Conservation (phyloP, 495 filamentous ascomycete genomes). For the Podospora bellae-mahoneyi region DNA sequence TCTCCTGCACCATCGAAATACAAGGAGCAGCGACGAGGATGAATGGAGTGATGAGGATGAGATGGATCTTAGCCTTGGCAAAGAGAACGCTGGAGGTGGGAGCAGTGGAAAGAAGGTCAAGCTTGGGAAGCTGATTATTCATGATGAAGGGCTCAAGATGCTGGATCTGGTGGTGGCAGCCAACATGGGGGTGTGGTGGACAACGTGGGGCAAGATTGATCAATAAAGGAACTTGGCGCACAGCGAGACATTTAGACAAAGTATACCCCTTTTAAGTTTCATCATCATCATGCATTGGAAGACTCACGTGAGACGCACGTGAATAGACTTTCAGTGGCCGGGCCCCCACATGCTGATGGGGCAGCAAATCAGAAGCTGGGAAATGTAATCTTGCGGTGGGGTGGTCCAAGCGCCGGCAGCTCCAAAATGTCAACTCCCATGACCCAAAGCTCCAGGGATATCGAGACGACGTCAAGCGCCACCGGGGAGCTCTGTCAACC, state of each 20-base stretch:
- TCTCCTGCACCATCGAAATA: constrained; percentile 23
- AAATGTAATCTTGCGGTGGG: constrained; percentile 34
- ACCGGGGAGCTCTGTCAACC: constrained; percentile 22
- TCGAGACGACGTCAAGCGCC: constrained; percentile 28
- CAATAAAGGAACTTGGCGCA: neutral
- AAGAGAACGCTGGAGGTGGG: constrained; percentile 75
- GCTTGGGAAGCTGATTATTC: constrained; percentile 86
- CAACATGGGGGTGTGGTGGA: constrained; percentile 92
- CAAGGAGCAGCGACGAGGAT: constrained; percentile 32
- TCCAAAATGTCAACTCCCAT: constrained; percentile 24
- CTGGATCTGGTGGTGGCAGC: constrained; percentile 87
- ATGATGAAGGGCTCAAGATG: constrained; percentile 93
- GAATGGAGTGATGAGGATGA: constrained; percentile 30
- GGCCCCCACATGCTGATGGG: neutral
- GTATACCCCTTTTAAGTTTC: constrained; percentile 1
- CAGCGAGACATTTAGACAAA: neutral
- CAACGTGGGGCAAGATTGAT: constrained; percentile 65
- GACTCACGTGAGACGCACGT: neutral
- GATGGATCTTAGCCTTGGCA: constrained; percentile 69
- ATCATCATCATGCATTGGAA: neutral
- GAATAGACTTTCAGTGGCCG: neutral
- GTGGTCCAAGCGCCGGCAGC: constrained; percentile 12
- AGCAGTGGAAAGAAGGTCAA: constrained; percentile 82
- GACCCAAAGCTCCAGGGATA: constrained; percentile 21
- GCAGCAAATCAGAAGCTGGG: constrained; percentile 28